Percentiles rank a stretch among this genome's conserved stretches.
These are phyloP conservation scores for Tylopilus sp. DNA, from an alignment of 768 basidiomycete species.

Conservation along the genomic window DNA sequence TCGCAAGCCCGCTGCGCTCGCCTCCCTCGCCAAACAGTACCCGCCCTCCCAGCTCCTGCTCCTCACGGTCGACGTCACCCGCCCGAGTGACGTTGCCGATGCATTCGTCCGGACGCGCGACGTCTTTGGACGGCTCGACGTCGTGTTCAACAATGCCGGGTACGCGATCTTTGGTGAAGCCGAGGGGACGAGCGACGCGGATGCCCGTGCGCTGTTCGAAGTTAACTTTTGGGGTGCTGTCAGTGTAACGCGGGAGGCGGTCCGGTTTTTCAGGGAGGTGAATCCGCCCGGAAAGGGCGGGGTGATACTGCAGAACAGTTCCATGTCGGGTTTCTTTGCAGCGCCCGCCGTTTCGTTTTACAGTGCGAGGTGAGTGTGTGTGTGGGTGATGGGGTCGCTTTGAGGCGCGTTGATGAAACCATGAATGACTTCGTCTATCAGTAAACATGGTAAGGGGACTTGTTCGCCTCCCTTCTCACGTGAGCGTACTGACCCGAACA, in stretches of 20 bases:
- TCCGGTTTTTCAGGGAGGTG: constrained; percentile 32
- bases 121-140: constrained; percentile 36
- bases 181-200: constrained; percentile 30
- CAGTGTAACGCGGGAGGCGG: constrained; percentile 21
- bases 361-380: constrained; percentile 4
- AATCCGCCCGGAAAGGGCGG: constrained; percentile 21
- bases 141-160: constrained; percentile 35
- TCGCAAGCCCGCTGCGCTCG: constrained; percentile 24
- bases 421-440: neutral
- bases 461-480: neutral
- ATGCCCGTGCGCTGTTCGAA: constrained; percentile 34
- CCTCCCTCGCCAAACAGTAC: constrained; percentile 24
- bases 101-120: constrained; percentile 25
- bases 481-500: neutral
- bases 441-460: constrained; percentile 12
- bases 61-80: constrained; percentile 38
- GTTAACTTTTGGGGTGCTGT: constrained; percentile 23
- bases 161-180: constrained; percentile 28
- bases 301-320: constrained; percentile 12
- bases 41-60: constrained; percentile 27
- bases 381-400: too few species aligned
- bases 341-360: constrained; percentile 6
- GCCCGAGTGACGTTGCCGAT: constrained; percentile 23
- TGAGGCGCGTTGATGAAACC: too few species aligned
- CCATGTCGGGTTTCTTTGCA: neutral